phyloP scores from a whole-genome alignment of 2,329 filamentous ascomycete species.

The Didymella segeticola region DNA sequence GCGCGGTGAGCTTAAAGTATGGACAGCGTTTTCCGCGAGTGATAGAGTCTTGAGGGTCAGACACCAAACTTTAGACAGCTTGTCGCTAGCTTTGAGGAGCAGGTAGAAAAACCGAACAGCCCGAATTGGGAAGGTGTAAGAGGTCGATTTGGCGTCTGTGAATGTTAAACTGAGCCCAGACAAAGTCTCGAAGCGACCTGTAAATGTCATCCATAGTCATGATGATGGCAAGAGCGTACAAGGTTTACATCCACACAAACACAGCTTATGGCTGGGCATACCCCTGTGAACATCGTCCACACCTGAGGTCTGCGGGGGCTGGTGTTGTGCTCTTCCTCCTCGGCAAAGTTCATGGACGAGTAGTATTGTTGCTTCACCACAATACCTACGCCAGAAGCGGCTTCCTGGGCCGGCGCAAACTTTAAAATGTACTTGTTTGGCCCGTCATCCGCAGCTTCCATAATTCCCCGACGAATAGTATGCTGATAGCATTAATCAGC shows the following conservation, averaged over 20 bases:
- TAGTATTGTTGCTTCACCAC: not conserved
- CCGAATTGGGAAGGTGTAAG: not conserved
- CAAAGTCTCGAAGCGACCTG: not conserved
- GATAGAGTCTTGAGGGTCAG: not conserved
- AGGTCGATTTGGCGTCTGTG: not conserved
- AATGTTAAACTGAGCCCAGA: not conserved
- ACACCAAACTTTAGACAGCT: not conserved
- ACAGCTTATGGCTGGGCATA: not conserved
- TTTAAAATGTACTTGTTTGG: not conserved
- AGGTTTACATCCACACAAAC: slow-evolving; percentile 1
- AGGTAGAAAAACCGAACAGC: not conserved
- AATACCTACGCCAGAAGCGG: not conserved
- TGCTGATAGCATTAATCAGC: not conserved
- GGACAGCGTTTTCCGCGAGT: not conserved
- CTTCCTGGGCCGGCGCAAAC: not conserved
- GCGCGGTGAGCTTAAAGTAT: slow-evolving; percentile 4
- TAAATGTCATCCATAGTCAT: not conserved
- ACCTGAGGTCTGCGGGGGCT: not conserved
- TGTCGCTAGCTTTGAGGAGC: not conserved
- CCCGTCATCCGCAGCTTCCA: not conserved
- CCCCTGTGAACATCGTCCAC: not conserved
- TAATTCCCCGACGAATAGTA: not conserved
- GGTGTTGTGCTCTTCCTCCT: not conserved
- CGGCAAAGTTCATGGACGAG: not conserved
- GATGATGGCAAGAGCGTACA: not conserved